Evolutionary conservation across 257 asterid genomes (phyloP), one percentile per base, ranked within the genome.

Genomic region (Solanum neorickii): DNA sequence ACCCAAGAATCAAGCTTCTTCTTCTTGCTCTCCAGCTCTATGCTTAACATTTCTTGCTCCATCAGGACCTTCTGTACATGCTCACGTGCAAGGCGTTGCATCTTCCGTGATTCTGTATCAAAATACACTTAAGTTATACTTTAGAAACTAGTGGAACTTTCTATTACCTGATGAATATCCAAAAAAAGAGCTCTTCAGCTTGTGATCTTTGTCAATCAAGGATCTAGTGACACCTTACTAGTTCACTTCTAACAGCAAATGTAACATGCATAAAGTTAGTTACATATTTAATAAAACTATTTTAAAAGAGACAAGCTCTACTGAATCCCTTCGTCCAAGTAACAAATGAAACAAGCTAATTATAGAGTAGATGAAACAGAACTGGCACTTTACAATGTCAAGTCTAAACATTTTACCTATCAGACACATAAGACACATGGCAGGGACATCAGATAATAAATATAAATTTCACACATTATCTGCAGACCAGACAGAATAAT

Each of bases 51-150:
- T 90, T 95, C 98, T 82, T 93, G 98, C 86, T 96, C 98, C 33
- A 93, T 91, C 69, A 94, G 85, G 87, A 95, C 93, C 90, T 92
- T 93, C 90, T 89, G 91, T 46, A 95, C 91, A 86, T 91, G 97
- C 89, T 95, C 98, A 23, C 95, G 92, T n/a, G 95, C 94, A 87
- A 86, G 78, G 37, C 93, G 92, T 75, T 96, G 99, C 91, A 95
- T 89, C 90, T 93, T 96, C 86, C 96, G 93, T 86, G 95, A 92
- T 91, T 94, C 98, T 95, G 92, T 78, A 78, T 12, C 18, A 80
- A 47, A 47, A 18, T 47, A 18, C 9, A 33, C 88, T 56, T 44
- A 35, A 84, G 20, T 80, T 80, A 49, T 47, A 80, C 69, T 47
- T 29, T 29, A 18, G 83, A 80, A 47, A 80, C 20, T 80, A 6